A percentile compares a stretch with the other conserved stretches of the same genome.
Conservation (phyloP, 176 grass and related monocot genomes). For the Thalia dealbata region DNA sequence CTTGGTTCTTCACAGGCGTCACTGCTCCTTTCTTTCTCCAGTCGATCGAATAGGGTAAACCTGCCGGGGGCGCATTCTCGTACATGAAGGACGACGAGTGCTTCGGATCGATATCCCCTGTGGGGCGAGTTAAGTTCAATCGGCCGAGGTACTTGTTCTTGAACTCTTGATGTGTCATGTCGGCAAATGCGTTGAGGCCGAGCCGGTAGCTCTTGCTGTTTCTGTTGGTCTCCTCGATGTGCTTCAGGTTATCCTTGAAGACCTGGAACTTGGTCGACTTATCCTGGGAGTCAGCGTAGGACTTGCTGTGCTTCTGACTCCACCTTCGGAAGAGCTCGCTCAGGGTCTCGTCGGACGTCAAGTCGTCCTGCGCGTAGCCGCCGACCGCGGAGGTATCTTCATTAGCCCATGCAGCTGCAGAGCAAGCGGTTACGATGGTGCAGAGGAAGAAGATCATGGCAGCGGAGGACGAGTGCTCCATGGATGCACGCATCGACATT, state of each 20-base stretch:
- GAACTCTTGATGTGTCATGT: conserved; percentile 14
- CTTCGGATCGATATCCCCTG: background rate
- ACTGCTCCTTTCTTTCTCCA: conserved; percentile 18
- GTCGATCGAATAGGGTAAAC: conserved; percentile 11
- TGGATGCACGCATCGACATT: too few relatives aligned
- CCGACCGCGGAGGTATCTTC: conserved; percentile 5
- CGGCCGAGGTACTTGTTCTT: background rate
- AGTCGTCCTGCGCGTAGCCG: conserved; percentile 5
- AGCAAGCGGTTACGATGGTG: background rate
- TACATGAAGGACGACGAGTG: conserved; percentile 2
- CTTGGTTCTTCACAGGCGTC: conserved; percentile 19
- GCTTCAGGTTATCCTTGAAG: conserved; percentile 22
- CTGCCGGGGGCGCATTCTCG: background rate
- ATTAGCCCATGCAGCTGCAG: background rate
- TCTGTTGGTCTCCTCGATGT: conserved; percentile 8
- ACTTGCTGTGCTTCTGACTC: background rate
- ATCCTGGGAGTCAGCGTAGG: background rate
- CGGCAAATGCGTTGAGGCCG: conserved; percentile 9
- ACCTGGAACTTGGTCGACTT: conserved; percentile 7
- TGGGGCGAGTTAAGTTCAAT: background rate
- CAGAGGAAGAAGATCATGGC: background rate
- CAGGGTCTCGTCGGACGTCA: background rate
- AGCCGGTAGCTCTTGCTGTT: conserved; percentile 16
- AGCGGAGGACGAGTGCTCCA: background rate
- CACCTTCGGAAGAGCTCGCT: conserved; percentile 4